These are phyloP conservation scores for Malus asiatica DNA, from an alignment of 306 rosid species.

Conservation along the genomic window DNA sequence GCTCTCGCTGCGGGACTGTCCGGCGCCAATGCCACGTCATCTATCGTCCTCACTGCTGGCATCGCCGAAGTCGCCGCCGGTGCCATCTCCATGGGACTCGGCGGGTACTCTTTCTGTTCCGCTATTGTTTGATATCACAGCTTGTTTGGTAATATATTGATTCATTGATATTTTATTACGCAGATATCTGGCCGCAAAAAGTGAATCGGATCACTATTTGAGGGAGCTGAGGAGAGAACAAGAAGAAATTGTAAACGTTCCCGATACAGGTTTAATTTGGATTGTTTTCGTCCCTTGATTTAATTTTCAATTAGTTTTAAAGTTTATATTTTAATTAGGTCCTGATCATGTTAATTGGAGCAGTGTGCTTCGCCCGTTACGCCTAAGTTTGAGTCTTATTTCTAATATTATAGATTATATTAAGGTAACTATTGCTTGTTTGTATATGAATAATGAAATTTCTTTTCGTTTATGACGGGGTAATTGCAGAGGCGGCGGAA, in stretches of 20 bases:
- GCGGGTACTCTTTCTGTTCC: conserved; percentile 17
- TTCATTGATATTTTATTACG: background rate
- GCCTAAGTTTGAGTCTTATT: too few relatives aligned
- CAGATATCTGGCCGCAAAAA: conserved; percentile 45
- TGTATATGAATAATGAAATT: too few relatives aligned
- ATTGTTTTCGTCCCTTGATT: background rate
- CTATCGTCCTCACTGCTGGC: conserved; percentile 38
- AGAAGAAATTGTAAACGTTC: conserved; percentile 37
- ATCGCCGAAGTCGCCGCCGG: conserved; percentile 43
- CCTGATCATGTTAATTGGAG: background rate
- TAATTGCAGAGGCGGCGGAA: conserved; percentile 71
- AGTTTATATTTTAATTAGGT: background rate
- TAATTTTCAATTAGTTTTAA: background rate
- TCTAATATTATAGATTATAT: background rate
- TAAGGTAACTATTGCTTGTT: background rate
- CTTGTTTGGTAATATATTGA: background rate
- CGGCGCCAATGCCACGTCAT: conserved; percentile 35
- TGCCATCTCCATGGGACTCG: conserved; percentile 44
- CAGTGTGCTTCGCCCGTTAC: background rate
- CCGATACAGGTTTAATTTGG: conserved; percentile 41
- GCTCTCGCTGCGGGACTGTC: conserved; percentile 41
- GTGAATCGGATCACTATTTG: conserved; percentile 43
- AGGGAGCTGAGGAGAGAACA: conserved; percentile 42
- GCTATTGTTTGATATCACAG: background rate
- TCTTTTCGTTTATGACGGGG: background rate